These are phyloP conservation scores for Murraya paniculata DNA, from an alignment of 345 rosid genomes.

Conservation along the genomic window DNA sequence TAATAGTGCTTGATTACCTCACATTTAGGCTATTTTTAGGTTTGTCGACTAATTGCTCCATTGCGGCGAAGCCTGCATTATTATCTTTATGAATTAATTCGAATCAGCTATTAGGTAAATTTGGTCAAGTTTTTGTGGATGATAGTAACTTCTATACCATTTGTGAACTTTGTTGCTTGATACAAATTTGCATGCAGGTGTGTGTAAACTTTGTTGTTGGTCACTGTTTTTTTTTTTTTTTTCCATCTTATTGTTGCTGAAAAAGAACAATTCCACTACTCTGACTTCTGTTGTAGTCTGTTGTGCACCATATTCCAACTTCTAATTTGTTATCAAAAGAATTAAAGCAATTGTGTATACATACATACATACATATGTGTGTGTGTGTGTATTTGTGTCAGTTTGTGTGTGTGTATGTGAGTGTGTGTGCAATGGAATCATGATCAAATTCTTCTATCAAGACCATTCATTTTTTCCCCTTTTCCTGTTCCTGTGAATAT, in stretches of 20 bases:
- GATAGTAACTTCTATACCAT: background rate
- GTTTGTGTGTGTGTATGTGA: too few relatives aligned
- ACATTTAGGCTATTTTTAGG: conserved; percentile 8
- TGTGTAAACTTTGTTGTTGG: background rate
- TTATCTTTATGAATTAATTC: background rate
- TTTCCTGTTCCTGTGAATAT: background rate
- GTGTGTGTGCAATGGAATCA: background rate
- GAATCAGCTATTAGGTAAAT: background rate
- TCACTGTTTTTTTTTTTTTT: background rate
- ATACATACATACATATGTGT: too few relatives aligned
- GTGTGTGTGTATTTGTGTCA: too few relatives aligned
- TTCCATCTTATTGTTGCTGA: background rate
- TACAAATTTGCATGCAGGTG: background rate
- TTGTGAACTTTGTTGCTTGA: background rate
- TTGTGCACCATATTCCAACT: background rate
- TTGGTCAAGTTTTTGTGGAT: background rate
- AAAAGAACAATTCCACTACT: background rate
- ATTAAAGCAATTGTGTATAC: too few relatives aligned
- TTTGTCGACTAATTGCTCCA: background rate
- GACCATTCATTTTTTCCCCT: background rate
- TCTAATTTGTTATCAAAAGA: background rate
- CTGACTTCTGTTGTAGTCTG: background rate
- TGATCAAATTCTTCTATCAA: background rate
- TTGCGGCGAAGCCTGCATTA: background rate
- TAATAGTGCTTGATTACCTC: conserved; percentile 19